Evolutionary conservation across 805 yeast species (phyloP).

Genomic region (Candida sakaeoensis): DNA sequence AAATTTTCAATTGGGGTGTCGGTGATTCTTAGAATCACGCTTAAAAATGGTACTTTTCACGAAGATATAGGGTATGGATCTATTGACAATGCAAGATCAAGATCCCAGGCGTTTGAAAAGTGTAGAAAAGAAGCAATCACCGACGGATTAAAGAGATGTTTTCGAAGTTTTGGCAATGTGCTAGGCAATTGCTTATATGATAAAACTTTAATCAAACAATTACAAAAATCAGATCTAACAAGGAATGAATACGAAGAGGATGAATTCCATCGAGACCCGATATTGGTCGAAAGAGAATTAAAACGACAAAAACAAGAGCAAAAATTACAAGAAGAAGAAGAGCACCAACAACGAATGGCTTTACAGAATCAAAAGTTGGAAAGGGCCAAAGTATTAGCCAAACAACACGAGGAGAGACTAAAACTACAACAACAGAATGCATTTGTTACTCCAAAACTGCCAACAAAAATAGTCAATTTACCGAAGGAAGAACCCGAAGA

Average conservation of each 20-base stretch:
- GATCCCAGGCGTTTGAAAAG: conserved; percentile 72
- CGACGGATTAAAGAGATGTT: conserved; percentile 74
- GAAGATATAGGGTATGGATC: conserved; percentile 77
- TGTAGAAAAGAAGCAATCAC: conserved; percentile 85
- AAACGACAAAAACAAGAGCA: conserved; percentile 12
- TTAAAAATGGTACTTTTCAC: conserved; percentile 78
- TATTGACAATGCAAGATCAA: conserved; percentile 64
- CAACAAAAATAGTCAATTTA: conserved; percentile 1
- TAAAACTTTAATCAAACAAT: conserved; percentile 54
- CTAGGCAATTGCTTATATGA: conserved; percentile 84
- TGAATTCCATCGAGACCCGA: conserved; percentile 36
- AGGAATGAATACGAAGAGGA: conserved; percentile 24
- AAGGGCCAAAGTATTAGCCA: conserved; percentile 2
- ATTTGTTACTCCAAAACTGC: conserved; percentile 10
- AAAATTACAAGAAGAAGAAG: background rate
- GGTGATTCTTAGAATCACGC: conserved; percentile 64
- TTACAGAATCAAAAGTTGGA: conserved; percentile 1
- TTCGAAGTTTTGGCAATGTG: conserved; percentile 76
- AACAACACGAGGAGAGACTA: conserved; percentile 2
- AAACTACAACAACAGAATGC: conserved; percentile 4
- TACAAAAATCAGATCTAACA: conserved; percentile 40
- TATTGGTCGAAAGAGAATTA: conserved; percentile 26
- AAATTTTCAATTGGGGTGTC: conserved; percentile 64
- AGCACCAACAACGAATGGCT: conserved; percentile 3
- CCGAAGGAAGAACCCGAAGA: conserved; percentile 3